Conservation (phyloP, 2,329 filamentous ascomycete genomes). For the Hymenoscyphus infarciens region DNA sequence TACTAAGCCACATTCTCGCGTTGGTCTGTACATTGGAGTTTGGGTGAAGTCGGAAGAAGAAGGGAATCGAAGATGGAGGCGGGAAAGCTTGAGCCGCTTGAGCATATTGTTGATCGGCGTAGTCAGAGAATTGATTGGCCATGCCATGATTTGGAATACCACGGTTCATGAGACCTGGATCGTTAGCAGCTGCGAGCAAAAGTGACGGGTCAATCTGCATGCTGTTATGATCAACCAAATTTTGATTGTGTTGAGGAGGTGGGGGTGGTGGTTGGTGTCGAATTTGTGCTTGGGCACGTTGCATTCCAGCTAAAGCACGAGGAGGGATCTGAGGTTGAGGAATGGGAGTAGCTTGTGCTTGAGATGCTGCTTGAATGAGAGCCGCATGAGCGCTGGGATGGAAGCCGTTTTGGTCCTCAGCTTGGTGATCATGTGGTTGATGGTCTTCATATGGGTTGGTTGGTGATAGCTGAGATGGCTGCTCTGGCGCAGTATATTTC, state of each 20-base stretch:
- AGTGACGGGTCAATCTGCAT: slow-evolving; percentile 63
- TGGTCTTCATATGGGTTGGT: slow-evolving; percentile 7
- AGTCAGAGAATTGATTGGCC: slow-evolving; percentile 33
- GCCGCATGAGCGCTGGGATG: slow-evolving; percentile 27
- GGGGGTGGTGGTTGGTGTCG: slow-evolving; percentile 11
- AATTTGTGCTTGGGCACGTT: slow-evolving; percentile 8
- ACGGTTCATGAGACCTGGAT: slow-evolving; percentile 32
- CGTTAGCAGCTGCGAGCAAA: slow-evolving; percentile 48
- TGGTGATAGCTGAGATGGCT: slow-evolving; percentile 19
- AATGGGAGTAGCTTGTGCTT: slow-evolving; percentile 24
- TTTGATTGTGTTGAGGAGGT: slow-evolving; percentile 23
- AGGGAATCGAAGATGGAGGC: slow-evolving; percentile 45
- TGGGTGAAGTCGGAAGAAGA: slow-evolving; percentile 68
- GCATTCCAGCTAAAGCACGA: slow-evolving; percentile 12
- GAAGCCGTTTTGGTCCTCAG: slow-evolving; percentile 22
- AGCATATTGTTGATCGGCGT: slow-evolving; percentile 35
- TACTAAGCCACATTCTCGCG: slow-evolving; percentile 61
- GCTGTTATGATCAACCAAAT: slow-evolving; percentile 42
- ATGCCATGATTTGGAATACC: slow-evolving; percentile 28
- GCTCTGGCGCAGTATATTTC: slow-evolving; percentile 33
- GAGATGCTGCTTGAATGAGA: slow-evolving; percentile 34
- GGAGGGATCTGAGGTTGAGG: not conserved
- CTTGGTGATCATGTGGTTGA: slow-evolving; percentile 13
- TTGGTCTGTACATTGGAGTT: slow-evolving; percentile 53
- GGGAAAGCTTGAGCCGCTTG: slow-evolving; percentile 40